Conservation (phyloP, 345 rosid species). For the Clausena lansium region DNA sequence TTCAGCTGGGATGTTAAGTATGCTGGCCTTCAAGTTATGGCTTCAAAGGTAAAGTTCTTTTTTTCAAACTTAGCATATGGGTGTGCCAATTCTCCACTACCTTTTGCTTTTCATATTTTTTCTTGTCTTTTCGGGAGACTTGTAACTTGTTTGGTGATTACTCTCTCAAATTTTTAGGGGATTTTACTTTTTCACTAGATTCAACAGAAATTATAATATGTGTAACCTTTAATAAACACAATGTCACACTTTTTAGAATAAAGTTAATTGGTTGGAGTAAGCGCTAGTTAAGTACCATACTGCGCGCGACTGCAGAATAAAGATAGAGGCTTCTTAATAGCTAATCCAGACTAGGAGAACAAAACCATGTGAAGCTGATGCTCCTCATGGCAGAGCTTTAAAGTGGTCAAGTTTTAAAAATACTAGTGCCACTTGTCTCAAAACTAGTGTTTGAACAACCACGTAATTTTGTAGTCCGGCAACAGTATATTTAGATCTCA, state of each 20-base stretch:
- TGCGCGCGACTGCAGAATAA: not conserved
- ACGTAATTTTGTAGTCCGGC: not conserved
- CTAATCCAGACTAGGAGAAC: conserved; percentile 20
- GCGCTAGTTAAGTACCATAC: conserved; percentile 15
- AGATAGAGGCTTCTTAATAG: not conserved
- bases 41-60: conserved; percentile 28
- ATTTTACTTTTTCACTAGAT: conserved; percentile 27
- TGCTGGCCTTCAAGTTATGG: conserved; percentile 76
- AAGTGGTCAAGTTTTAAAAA: not conserved
- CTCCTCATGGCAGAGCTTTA: conserved; percentile 6
- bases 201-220: conserved; percentile 20
- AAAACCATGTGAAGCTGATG: conserved; percentile 33
- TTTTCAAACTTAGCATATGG: not conserved
- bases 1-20: conserved; percentile 99
- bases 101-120: not conserved
- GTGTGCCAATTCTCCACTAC: not conserved
- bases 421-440: not conserved
- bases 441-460: not conserved
- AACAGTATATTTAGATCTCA: not conserved
- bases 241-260: conserved; percentile 17
- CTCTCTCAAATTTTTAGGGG: conserved; percentile 21
- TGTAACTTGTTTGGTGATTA: not conserved
- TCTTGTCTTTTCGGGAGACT: not conserved
- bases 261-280: conserved; percentile 10
- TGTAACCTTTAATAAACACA: conserved; percentile 9